Conservation (phyloP, 257 asterid genomes). For the Mitragyna speciosa region DNA sequence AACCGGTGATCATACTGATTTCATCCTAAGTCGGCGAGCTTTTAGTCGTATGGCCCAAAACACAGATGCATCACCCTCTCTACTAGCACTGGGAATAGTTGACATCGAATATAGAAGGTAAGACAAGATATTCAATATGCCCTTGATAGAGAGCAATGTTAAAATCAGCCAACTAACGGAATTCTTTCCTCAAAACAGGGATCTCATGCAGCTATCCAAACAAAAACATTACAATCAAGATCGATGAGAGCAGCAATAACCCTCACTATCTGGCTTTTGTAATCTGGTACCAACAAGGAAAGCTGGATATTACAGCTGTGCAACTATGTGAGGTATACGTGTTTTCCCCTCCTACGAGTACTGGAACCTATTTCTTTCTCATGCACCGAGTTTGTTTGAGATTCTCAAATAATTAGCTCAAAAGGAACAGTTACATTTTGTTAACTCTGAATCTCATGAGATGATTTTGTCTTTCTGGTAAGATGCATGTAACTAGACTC, state of each 20-base stretch:
- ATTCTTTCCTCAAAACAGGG: conserved; percentile 45
- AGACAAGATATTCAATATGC: neutral
- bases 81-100: conserved; percentile 56
- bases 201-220: conserved; percentile 72
- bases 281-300: conserved; percentile 79
- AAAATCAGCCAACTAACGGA: neutral
- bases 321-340: conserved; percentile 75
- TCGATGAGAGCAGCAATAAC: conserved; percentile 64
- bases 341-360: neutral
- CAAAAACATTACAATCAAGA: conserved; percentile 65
- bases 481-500: neutral
- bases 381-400: too few relatives aligned
- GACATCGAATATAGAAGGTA: conserved; percentile 70
- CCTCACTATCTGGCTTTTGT: conserved; percentile 79
- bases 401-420: neutral
- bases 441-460: neutral
- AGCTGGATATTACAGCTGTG: conserved; percentile 67
- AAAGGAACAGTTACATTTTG: neutral
- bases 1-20: conserved; percentile 59
- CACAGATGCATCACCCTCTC: conserved; percentile 54
- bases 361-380: neutral
- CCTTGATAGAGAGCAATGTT: too few relatives aligned
- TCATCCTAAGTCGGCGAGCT: conserved; percentile 73
- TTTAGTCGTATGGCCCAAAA: conserved; percentile 68
- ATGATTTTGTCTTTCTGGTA: neutral